phyloP scores from a whole-genome alignment of 306 rosid genomes.

The barrel medic (Medicago truncatula) region DNA sequence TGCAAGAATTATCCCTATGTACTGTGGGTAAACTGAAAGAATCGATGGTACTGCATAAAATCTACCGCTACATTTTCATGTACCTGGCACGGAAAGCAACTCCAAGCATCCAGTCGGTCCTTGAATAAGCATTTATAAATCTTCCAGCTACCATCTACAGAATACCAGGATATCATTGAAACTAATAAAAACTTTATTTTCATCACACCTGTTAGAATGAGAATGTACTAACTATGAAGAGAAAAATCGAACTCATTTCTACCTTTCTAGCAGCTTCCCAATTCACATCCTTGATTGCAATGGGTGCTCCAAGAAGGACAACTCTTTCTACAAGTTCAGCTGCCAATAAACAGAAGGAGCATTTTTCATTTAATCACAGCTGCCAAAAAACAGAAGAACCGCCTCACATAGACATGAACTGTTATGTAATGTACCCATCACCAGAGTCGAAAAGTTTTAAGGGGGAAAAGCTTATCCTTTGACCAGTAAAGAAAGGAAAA shows the following conservation, averaged over 20 bases:
- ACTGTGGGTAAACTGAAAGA: conserved; percentile 20
- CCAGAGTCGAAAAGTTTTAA: conserved; percentile 14
- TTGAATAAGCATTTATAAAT: conserved; percentile 71
- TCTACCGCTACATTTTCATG: conserved; percentile 36
- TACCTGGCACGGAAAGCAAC: conserved; percentile 71
- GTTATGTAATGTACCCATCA: not conserved
- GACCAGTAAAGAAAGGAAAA: conserved; percentile 17
- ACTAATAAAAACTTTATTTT: conserved; percentile 14
- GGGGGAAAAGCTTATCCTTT: not conserved
- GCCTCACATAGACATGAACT: conserved; percentile 19
- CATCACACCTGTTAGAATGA: conserved; percentile 7
- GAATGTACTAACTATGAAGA: conserved; percentile 1
- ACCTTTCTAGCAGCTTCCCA: conserved; percentile 76
- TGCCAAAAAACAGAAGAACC: conserved; percentile 40
- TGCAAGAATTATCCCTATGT: conserved; percentile 25
- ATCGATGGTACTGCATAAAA: not conserved
- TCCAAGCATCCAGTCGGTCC: conserved; percentile 75
- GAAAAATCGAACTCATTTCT: conserved; percentile 11
- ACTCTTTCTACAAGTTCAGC: conserved; percentile 76
- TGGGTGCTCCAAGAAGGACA: conserved; percentile 82
- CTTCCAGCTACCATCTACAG: conserved; percentile 76
- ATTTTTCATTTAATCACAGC: conserved; percentile 42
- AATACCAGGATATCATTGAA: conserved; percentile 32
- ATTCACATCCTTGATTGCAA: conserved; percentile 66
- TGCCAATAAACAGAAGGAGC: conserved; percentile 44